Percentiles rank a stretch among this genome's conserved stretches.
phyloP scores from a whole-genome alignment of 2,329 filamentous ascomycete genomes.

The Colletotrichum viniferum region DNA sequence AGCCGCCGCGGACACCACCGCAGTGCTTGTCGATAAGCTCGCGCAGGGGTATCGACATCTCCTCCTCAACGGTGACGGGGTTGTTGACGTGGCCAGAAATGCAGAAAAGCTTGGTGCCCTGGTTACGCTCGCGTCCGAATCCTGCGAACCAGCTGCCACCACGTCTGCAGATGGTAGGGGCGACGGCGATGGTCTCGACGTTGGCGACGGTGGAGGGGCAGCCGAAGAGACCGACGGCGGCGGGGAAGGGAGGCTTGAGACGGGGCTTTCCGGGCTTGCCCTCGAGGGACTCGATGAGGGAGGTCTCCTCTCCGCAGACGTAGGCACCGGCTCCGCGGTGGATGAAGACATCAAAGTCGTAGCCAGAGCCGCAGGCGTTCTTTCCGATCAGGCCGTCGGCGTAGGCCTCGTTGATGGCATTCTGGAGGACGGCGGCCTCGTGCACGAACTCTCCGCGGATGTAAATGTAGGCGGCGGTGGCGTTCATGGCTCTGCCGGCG shows the following conservation, averaged over 20 bases:
- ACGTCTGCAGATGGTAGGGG: slow-evolving; percentile 92
- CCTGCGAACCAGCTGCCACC: slow-evolving; percentile 91
- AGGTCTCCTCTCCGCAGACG: slow-evolving; percentile 98
- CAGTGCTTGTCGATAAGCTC: slow-evolving; percentile 99
- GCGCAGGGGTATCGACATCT: slow-evolving; percentile 96
- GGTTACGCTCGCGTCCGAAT: slow-evolving; percentile 95
- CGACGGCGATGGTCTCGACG: slow-evolving; percentile 95
- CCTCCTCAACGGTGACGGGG: slow-evolving; percentile 96
- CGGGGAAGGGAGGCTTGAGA: slow-evolving; percentile 97
- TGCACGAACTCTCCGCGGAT: slow-evolving; percentile 98
- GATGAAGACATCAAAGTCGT: slow-evolving; percentile 96
- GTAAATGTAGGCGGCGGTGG: slow-evolving; percentile 98
- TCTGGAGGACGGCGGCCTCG: slow-evolving; percentile 91
- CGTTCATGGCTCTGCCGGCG: slow-evolving; percentile 97
- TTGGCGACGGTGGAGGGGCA: slow-evolving; percentile 98
- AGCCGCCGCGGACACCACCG: slow-evolving; percentile 92
- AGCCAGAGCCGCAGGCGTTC: slow-evolving; percentile 95
- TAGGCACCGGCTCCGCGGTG: slow-evolving; percentile 98
- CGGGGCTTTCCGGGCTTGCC: slow-evolving; percentile 98
- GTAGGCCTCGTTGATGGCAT: slow-evolving; percentile 97
- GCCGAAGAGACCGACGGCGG: slow-evolving; percentile 95
- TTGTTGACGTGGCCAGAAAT: slow-evolving; percentile 99
- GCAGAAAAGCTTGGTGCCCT: slow-evolving; percentile 97
- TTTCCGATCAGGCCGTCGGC: slow-evolving; percentile 93
- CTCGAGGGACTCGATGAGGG: slow-evolving; percentile 96